Percentiles rank a stretch among this genome's conserved stretches.
These are phyloP conservation scores for Paxillus involutus DNA, from an alignment of 768 basidiomycete species.

Conservation along the genomic window DNA sequence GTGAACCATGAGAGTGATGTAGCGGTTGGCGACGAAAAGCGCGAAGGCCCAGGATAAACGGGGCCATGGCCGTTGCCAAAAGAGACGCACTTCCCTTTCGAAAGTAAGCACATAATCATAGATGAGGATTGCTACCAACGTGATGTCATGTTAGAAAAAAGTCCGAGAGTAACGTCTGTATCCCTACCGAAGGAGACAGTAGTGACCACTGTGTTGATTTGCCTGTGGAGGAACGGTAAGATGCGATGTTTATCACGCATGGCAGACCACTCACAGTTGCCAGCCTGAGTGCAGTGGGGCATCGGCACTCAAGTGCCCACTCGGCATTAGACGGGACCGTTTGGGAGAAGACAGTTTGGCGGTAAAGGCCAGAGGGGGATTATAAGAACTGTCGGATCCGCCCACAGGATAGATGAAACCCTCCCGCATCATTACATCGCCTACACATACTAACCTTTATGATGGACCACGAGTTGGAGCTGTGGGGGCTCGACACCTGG, in stretches of 20 bases:
- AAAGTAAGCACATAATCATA: conserved; percentile 51
- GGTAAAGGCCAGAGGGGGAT: background rate
- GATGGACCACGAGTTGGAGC: background rate
- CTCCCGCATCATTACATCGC: background rate
- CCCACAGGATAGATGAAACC: background rate
- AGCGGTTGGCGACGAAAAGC: conserved; percentile 45
- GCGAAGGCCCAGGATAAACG: conserved; percentile 32
- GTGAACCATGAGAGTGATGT: conserved; percentile 38
- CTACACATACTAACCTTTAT: background rate
- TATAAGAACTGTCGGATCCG: background rate
- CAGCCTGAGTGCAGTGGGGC: background rate
- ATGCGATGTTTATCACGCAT: too few species aligned
- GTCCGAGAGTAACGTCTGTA: background rate
- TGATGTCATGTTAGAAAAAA: background rate
- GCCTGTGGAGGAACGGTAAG: background rate
- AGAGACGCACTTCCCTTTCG: conserved; percentile 38
- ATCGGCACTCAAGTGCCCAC: background rate
- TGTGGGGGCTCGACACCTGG: background rate
- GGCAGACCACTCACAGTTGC: conserved; percentile 1
- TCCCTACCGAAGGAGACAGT: conserved; percentile 8
- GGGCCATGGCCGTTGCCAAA: conserved; percentile 36
- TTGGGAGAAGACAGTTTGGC: background rate
- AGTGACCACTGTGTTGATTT: background rate
- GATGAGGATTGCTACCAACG: conserved; percentile 28
- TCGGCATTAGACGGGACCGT: background rate